Evolutionary conservation across 257 asterid species (phyloP).

Genomic region (Ilex asprella): DNA sequence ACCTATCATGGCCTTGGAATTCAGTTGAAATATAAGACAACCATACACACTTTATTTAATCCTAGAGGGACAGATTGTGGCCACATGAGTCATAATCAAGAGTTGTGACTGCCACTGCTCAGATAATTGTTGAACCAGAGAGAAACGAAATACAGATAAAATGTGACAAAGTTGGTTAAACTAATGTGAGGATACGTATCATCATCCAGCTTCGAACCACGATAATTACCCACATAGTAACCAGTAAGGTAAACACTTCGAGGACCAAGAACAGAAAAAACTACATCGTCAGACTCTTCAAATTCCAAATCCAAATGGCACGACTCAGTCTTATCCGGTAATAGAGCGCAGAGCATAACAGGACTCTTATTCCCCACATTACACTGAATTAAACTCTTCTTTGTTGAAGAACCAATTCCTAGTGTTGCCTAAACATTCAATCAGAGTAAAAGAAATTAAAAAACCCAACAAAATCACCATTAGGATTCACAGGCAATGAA

Average conservation of each 20-base stretch:
- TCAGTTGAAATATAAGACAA: too few relatives aligned
- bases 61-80: too few relatives aligned
- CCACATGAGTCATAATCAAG: too few relatives aligned
- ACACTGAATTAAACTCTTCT: slow-evolving; percentile 60
- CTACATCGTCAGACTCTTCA: slow-evolving; percentile 83
- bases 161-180: neutral
- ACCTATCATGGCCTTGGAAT: neutral
- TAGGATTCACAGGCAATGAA: neutral
- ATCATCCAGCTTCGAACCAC: slow-evolving; percentile 27
- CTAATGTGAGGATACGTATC: slow-evolving; percentile 58
- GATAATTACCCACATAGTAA: slow-evolving; percentile 37
- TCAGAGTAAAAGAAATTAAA: neutral
- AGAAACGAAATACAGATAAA: too few relatives aligned
- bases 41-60: too few relatives aligned
- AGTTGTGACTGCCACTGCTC: too few relatives aligned
- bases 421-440: slow-evolving; percentile 57
- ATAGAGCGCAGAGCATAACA: slow-evolving; percentile 54
- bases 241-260: slow-evolving; percentile 72
- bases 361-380: slow-evolving; percentile 69
- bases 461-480: neutral
- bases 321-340: slow-evolving; percentile 58
- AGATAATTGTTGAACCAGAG: too few relatives aligned
- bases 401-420: slow-evolving; percentile 52
- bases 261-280: slow-evolving; percentile 77
- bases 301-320: slow-evolving; percentile 77